These are phyloP conservation scores for Hyparrhenia diplandra DNA, from an alignment of 176 grass and related monocot genomes.

Conservation along the genomic window DNA sequence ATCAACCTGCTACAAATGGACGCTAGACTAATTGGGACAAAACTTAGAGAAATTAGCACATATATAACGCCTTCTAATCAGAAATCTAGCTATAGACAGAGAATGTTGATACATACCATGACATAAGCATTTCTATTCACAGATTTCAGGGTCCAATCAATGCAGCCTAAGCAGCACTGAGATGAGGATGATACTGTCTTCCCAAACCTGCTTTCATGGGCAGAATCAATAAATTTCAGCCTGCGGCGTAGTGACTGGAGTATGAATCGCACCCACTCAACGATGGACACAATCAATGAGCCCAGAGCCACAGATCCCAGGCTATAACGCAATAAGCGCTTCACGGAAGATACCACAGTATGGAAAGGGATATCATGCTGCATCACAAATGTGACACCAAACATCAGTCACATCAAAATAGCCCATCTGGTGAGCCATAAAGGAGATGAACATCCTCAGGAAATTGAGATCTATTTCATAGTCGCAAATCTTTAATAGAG, in stretches of 20 bases:
- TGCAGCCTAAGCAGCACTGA: slow-evolving; percentile 80
- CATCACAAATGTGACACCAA: slow-evolving; percentile 31
- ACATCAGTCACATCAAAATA: neutral
- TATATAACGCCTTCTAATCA: neutral
- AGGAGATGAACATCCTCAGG: neutral
- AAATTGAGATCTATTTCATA: neutral
- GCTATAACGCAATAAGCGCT: slow-evolving; percentile 66
- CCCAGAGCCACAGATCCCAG: slow-evolving; percentile 90
- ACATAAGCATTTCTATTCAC: slow-evolving; percentile 88
- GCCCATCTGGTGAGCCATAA: neutral
- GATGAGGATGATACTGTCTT: slow-evolving; percentile 76
- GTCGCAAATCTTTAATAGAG: neutral
- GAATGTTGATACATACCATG: slow-evolving; percentile 44
- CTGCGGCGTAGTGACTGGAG: slow-evolving; percentile 67
- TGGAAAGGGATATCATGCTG: slow-evolving; percentile 86
- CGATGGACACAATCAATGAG: slow-evolving; percentile 61
- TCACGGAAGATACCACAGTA: slow-evolving; percentile 77
- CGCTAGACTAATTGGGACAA: neutral
- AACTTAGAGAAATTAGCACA: neutral
- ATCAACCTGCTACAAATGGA: neutral
- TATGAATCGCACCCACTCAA: slow-evolving; percentile 85
- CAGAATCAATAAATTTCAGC: slow-evolving; percentile 54
- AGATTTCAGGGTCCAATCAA: slow-evolving; percentile 89
- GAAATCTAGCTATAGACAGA: neutral
- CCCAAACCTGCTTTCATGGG: slow-evolving; percentile 43